Evolutionary conservation across 2,329 filamentous ascomycete genomes (phyloP).

Genomic region (Emmonsia crescens): DNA sequence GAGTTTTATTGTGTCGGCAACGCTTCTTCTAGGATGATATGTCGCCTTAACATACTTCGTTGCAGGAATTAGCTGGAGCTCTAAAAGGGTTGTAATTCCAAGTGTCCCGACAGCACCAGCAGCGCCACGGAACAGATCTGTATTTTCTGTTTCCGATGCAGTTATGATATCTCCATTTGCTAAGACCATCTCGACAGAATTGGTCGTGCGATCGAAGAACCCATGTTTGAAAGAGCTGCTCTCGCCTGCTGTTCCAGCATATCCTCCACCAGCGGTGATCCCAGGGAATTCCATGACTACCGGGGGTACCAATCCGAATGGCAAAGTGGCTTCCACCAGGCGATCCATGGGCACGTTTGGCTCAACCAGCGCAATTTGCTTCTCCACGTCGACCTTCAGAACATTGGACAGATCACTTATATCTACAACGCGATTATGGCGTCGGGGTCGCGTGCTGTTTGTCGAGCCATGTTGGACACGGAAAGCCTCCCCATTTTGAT

Average conservation of each 20-base stretch:
- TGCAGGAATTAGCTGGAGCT: constrained; percentile 46
- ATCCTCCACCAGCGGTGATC: constrained; percentile 58
- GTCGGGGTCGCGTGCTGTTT: constrained; percentile 57
- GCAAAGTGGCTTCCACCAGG: constrained; percentile 48
- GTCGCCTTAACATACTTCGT: constrained; percentile 49
- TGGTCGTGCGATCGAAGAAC: constrained; percentile 54
- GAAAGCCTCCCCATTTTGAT: constrained; percentile 47
- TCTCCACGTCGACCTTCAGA: constrained; percentile 45
- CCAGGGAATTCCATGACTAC: constrained; percentile 64
- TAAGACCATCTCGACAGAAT: constrained; percentile 52
- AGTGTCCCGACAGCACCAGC: constrained; percentile 51
- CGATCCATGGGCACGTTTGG: constrained; percentile 60
- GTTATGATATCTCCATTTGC: constrained; percentile 45
- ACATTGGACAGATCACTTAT: constrained; percentile 38
- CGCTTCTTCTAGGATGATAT: constrained; percentile 46
- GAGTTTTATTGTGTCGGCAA: constrained; percentile 39
- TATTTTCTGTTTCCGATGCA: constrained; percentile 37
- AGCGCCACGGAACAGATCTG: constrained; percentile 49
- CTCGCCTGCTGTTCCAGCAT: constrained; percentile 56
- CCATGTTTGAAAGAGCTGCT: constrained; percentile 57
- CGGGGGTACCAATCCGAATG: constrained; percentile 46
- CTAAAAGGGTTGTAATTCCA: constrained; percentile 50
- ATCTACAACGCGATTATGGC: constrained; percentile 23
- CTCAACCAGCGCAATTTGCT: constrained; percentile 53
- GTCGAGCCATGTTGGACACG: constrained; percentile 69